phyloP scores from a whole-genome alignment of 2,329 filamentous ascomycete species.

The Magnaporthales sp. region DNA sequence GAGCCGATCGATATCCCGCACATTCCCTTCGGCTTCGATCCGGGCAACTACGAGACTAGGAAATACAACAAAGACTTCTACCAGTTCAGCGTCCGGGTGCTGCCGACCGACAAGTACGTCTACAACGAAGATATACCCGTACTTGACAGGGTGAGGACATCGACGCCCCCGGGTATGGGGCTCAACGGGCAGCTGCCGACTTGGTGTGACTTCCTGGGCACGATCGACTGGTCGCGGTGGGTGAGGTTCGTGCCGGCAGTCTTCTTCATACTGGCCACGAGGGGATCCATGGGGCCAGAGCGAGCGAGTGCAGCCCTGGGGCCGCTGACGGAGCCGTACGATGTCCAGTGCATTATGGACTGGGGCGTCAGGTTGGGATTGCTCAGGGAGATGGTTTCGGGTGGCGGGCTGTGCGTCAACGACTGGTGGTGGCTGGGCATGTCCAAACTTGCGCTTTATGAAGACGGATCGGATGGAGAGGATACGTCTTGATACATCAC shows the following conservation, averaged over 20 bases:
- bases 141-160: background rate
- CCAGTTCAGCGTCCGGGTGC: conserved; percentile 52
- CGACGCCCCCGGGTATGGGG: conserved; percentile 14
- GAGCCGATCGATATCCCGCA: conserved; percentile 45
- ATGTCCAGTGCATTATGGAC: conserved; percentile 46
- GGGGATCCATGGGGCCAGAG: conserved; percentile 45
- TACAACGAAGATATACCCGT: conserved; percentile 22
- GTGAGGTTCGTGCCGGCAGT: conserved; percentile 53
- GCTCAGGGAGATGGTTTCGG: conserved; percentile 28
- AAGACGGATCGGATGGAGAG: background rate
- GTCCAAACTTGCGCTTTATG: conserved; percentile 19
- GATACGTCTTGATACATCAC: background rate
- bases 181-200: conserved; percentile 49
- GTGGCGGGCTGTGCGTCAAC: conserved; percentile 24
- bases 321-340: conserved; percentile 53
- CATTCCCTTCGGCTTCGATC: conserved; percentile 62
- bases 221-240: conserved; percentile 52
- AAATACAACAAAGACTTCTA: conserved; percentile 58
- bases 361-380: conserved; percentile 51
- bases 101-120: conserved; percentile 49
- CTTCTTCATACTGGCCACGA: conserved; percentile 52
- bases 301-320: conserved; percentile 47
- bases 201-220: conserved; percentile 63
- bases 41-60: conserved; percentile 62
- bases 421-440: conserved; percentile 64